Base-by-base conservation (phyloP, 257 asterid species). In the Solanum paucissectum region DNA sequence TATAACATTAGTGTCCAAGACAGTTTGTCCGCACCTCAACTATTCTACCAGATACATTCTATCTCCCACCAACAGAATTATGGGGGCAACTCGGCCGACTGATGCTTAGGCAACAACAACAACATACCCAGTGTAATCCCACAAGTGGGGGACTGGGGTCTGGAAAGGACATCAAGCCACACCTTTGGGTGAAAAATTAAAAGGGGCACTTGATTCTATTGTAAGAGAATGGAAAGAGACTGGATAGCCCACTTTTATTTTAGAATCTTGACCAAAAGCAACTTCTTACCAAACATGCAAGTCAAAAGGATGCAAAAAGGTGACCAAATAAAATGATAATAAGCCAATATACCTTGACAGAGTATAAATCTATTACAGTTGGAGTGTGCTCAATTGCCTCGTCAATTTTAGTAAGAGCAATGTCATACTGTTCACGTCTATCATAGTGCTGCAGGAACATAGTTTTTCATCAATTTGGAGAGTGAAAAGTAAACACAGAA, bases 371-470 rank as follows among this genome's bases (percentile, higher is more conserved):
- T 85, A 97, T 97, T 71, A 94, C 99, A n/a, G 99, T 97, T 33
- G 99, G 99, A 85, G 99, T 96, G 93, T 97, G 99, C 83, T 92
- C 92, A 62, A 97, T 91, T 90, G 99, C 99, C 94, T 96, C 98
- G 3, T 95, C 98, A 85, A 96, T 94, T 93, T 94, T 97, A 83
- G 89, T 87, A 38, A 95, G 92, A 87, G 98, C 98, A 87, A 91
- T 85, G 73, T 91, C 98, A 90, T 90, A 93, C 87, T 92, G 94
- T 77, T 96, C 91, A 58, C 97, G 90, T 87, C 96, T 94, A 87
- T 97, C 99, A 90, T 96, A 97, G 87, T 97, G 99, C 99, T 97
- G 98, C 91, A 94, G 62, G 77, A 87, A 89, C 79, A 81, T 91
- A 87, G 88, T 37, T 84, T 88, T 93, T 88, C 90, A 90, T 20